A percentile compares a stretch with the other conserved stretches of the same genome.
These are phyloP conservation scores for Epichloe uncinata DNA, from an alignment of 2,329 filamentous ascomycete species.

Conservation along the genomic window DNA sequence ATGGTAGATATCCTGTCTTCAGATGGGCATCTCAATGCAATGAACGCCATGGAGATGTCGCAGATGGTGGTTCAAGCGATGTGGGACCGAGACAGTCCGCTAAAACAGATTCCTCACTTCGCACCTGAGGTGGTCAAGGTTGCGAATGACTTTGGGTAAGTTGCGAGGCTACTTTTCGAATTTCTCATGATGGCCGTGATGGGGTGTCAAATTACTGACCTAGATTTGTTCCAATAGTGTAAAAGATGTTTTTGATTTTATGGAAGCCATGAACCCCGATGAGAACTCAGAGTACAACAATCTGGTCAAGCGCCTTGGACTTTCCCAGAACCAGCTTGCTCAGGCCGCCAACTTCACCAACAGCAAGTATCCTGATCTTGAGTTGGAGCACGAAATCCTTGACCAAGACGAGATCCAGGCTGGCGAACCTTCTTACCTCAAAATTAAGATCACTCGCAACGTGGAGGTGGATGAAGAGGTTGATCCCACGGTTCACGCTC, in stretches of 20 bases:
- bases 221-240: slow-evolving; percentile 38
- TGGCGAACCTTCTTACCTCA: slow-evolving; percentile 69
- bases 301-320: slow-evolving; percentile 63
- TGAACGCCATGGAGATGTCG: slow-evolving; percentile 97
- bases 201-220: slow-evolving; percentile 18
- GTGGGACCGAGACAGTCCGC: slow-evolving; percentile 94
- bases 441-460: slow-evolving; percentile 74
- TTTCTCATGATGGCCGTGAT: not conserved
- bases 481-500: slow-evolving; percentile 79
- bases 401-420: slow-evolving; percentile 70
- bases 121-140: slow-evolving; percentile 69
- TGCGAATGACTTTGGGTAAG: slow-evolving; percentile 64
- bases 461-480: slow-evolving; percentile 55
- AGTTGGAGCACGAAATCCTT: slow-evolving; percentile 76
- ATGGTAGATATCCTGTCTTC: slow-evolving; percentile 92
- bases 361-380: slow-evolving; percentile 87
- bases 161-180: not conserved
- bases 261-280: slow-evolving; percentile 95
- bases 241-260: slow-evolving; percentile 93
- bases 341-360: slow-evolving; percentile 95
- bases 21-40: slow-evolving; percentile 90
- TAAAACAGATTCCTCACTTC: slow-evolving; percentile 98
- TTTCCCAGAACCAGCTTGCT: slow-evolving; percentile 69
- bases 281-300: slow-evolving; percentile 73
- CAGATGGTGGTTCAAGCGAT: slow-evolving; percentile 98